Evolutionary conservation across 495 filamentous ascomycete species (phyloP).

Genomic region (Penicillium cinerascens): DNA sequence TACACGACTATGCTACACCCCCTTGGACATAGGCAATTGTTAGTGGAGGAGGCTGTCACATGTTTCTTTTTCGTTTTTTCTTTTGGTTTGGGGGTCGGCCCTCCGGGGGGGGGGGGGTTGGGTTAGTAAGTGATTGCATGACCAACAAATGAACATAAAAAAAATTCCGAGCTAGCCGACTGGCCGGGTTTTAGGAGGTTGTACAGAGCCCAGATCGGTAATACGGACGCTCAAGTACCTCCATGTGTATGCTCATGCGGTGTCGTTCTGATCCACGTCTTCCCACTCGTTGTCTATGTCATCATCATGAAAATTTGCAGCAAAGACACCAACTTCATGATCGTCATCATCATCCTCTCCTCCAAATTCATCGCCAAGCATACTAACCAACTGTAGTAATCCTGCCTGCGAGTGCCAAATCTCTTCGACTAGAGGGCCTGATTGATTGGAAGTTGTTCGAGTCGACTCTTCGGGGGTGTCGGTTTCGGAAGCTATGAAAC

Average conservation of each 20-base stretch:
- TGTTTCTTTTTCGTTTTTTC: no score
- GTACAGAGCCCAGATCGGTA: background rate
- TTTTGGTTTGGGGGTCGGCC: no score
- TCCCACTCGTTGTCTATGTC: conserved; percentile 19
- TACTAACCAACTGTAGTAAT: conserved; percentile 28
- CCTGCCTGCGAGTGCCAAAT: conserved; percentile 22
- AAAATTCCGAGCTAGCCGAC: background rate
- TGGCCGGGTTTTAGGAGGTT: background rate
- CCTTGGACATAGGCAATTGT: background rate
- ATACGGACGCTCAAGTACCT: background rate
- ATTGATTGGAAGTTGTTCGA: background rate
- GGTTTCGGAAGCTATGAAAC: background rate
- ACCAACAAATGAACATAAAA: background rate
- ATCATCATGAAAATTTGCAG: conserved; percentile 1
- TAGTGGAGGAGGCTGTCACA: background rate
- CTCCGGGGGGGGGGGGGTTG: no score
- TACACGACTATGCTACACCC: no score
- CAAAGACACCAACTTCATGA: background rate
- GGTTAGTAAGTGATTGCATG: background rate
- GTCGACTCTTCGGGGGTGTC: background rate
- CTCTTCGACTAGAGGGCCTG: conserved; percentile 8
- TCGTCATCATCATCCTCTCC: conserved; percentile 18
- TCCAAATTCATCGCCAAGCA: conserved; percentile 26
- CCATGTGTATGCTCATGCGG: background rate
- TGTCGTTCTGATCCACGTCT: conserved; percentile 7